phyloP scores from a whole-genome alignment of 257 asterid genomes.

The Nicotiana undulata region DNA sequence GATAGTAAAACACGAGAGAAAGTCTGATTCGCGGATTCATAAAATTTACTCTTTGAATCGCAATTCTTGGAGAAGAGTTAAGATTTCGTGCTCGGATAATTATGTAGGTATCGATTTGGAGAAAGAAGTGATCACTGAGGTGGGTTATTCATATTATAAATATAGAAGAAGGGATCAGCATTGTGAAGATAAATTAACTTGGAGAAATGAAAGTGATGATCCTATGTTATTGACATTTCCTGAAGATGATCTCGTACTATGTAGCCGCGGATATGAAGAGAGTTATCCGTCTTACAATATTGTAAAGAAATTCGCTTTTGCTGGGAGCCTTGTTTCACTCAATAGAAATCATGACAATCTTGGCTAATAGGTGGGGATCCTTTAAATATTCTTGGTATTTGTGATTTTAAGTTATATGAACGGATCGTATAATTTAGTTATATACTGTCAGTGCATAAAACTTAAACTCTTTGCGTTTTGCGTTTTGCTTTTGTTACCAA shows the following conservation, averaged over 20 bases:
- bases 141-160: no score
- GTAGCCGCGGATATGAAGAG: no score
- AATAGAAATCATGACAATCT: not conserved
- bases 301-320: no score
- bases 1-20: not conserved
- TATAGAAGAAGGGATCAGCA: no score
- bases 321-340: not conserved
- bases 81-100: not conserved
- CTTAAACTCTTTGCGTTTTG: not conserved
- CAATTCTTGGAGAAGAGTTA: not conserved
- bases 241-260: not conserved
- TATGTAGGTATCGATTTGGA: not conserved
- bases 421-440: no score
- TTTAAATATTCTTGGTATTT: not conserved
- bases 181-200: no score
- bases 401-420: not conserved
- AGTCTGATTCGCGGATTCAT: rapidly evolving
- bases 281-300: not conserved
- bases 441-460: not conserved
- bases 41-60: not conserved
- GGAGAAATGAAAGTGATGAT: not conserved
- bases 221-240: not conserved
- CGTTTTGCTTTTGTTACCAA: not conserved
- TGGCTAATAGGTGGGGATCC: not conserved
- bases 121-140: not conserved